Evolutionary conservation across 2,329 filamentous ascomycete genomes (phyloP).

Genomic region (Aspergillus bombycis): DNA sequence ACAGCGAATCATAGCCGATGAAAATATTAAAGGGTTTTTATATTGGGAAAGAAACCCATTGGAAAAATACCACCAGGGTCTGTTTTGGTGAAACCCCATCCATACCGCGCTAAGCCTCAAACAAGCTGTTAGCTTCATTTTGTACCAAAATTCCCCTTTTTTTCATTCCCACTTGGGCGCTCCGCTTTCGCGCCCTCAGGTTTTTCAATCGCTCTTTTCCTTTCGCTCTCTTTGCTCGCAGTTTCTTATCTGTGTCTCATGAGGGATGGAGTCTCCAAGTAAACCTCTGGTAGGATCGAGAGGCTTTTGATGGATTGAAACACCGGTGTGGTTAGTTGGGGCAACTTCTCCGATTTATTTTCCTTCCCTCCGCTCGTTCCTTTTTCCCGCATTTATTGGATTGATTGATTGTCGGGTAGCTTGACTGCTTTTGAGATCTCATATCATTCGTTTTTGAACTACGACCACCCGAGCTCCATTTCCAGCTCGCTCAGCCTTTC

Average conservation of each 20-base stretch:
- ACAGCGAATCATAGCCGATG: constrained; percentile 1
- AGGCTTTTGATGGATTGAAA: constrained; percentile 25
- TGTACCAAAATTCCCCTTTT: constrained; percentile 6
- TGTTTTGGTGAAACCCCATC: background rate
- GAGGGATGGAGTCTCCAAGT: constrained; percentile 25
- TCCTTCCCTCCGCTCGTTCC: constrained; percentile 20
- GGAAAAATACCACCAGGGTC: background rate
- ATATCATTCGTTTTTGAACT: constrained; percentile 8
- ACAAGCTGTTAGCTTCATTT: constrained; percentile 19
- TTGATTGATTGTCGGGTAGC: constrained; percentile 14
- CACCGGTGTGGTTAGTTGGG: constrained; percentile 12
- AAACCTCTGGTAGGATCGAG: constrained; percentile 34
- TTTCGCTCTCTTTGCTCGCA: constrained; percentile 9
- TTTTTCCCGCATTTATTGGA: constrained; percentile 2
- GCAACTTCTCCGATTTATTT: constrained; percentile 18
- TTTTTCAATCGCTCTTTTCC: constrained; percentile 14
- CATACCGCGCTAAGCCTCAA: constrained; percentile 21
- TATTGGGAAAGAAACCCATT: background rate
- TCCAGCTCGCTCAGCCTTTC: background rate
- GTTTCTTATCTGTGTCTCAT: constrained; percentile 15
- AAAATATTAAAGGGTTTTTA: background rate
- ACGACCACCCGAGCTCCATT: constrained; percentile 5
- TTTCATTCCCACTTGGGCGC: constrained; percentile 24
- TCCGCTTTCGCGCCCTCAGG: constrained; percentile 20
- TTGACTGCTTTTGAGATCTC: constrained; percentile 13